phyloP scores from a whole-genome alignment of 768 basidiomycete species.

The Jaapia argillacea region DNA sequence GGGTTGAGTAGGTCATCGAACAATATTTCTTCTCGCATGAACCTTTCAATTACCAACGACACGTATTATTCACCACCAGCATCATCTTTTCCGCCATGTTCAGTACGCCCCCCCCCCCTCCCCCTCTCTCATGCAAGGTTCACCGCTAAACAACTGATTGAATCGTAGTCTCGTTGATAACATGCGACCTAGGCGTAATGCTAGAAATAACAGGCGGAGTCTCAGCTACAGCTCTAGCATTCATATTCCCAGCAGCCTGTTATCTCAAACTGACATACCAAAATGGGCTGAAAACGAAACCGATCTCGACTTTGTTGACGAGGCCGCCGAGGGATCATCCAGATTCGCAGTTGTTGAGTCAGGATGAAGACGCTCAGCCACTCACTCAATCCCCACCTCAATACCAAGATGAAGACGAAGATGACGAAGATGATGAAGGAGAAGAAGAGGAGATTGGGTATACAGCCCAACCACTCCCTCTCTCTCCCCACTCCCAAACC shows the following conservation, averaged over 20 bases:
- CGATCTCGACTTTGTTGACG: too few species aligned
- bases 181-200: constrained; percentile 96
- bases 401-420: too few species aligned
- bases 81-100: constrained; percentile 78
- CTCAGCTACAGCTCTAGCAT: constrained; percentile 85
- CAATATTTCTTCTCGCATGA: constrained; percentile 93
- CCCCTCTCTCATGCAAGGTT: too few species aligned
- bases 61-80: constrained; percentile 82
- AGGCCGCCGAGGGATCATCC: too few species aligned
- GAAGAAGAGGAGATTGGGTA: too few species aligned
- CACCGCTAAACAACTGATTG: neutral
- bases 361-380: too few species aligned
- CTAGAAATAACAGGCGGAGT: constrained; percentile 98
- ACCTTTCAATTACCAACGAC: constrained; percentile 70
- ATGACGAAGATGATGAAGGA: too few species aligned
- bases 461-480: too few species aligned
- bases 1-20: constrained; percentile 89
- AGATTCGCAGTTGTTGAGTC: too few species aligned
- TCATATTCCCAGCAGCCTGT: constrained; percentile 85
- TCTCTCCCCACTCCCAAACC: too few species aligned
- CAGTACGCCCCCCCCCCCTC: constrained; percentile 39
- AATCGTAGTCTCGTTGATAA: constrained; percentile 73
- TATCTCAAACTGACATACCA: constrained; percentile 68
- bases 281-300: too few species aligned
- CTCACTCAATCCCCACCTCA: too few species aligned